Base-by-base conservation (phyloP, 1,284 basidiomycete genomes). In the Leccinum griseonigrum region DNA sequence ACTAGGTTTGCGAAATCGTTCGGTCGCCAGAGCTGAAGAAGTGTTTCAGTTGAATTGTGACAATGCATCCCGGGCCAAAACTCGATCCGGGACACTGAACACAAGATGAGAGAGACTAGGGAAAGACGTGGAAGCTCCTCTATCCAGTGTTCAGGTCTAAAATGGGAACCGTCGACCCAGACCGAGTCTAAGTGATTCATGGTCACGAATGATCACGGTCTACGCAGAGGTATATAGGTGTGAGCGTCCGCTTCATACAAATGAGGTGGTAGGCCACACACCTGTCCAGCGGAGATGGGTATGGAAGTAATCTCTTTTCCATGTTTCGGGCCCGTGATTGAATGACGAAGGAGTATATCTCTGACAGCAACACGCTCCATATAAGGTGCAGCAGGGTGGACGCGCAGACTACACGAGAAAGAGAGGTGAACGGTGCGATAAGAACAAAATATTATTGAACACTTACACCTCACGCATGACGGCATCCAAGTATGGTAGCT, bases 401-500 rank as follows among this genome's bases (percentile, higher is more conserved):
- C 4, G 13, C 61, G 61, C 13, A 58, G n/a, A 18, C 61, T 61
- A 16, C 14, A 36, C 32, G 51, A 9, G n/a, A 34, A 28, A 32
- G 18, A 22, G 22, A 29, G 1, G 22, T 26, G 22, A 26, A 26
- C 22, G 22, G 22, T 26, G 22, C 22, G 22, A 7, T 34, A 53
- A 3, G 36, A 26, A 9, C 13, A 26, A 26, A 26, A 26, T 38
- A 28, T 18, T 38, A 28, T 16, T 14, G 10, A 32, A 63, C 32
- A 40, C 62, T 29, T 54, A 63, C 61, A 59, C 56, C 14, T 63
- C 56, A 18, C 61, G 61, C 29, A n/a, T 59, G 18, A 63, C 52
- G 6, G 61, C 53, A n/a, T 63, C 62, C 52, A 63, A 18, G 56
- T 59, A 63, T 26, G 56, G 61, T 6, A 63, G n/a, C n/a, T 63